These are phyloP conservation scores for Triangularia verruculosa DNA, from an alignment of 2,329 filamentous ascomycete genomes.

Conservation along the genomic window DNA sequence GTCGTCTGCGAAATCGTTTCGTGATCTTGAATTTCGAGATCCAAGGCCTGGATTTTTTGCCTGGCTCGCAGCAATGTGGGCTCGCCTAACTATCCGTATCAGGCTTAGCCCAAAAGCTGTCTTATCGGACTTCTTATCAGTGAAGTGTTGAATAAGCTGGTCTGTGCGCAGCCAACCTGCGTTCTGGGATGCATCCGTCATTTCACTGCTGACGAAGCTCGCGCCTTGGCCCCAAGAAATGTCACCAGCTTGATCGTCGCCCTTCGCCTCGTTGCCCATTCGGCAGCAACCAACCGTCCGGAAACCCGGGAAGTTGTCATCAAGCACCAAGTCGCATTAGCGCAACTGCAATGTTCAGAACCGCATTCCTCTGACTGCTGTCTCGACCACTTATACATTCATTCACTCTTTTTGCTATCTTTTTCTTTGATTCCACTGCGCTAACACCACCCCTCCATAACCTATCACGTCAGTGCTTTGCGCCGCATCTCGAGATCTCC, in stretches of 20 bases:
- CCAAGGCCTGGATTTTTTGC: constrained; percentile 28
- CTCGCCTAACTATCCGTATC: constrained; percentile 27
- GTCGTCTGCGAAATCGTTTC: constrained; percentile 23
- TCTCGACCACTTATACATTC: constrained; percentile 16
- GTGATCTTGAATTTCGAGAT: constrained; percentile 27
- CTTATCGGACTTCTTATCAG: background rate
- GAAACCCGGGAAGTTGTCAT: background rate
- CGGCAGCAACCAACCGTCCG: background rate
- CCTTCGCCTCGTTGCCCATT: background rate
- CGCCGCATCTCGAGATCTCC: constrained; percentile 7
- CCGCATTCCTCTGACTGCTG: background rate
- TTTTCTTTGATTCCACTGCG: background rate
- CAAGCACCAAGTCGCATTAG: background rate
- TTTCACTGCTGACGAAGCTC: constrained; percentile 6
- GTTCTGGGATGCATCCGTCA: background rate
- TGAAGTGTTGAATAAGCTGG: background rate
- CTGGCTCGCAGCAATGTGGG: constrained; percentile 37
- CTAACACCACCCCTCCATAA: constrained; percentile 2
- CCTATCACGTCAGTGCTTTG: constrained; percentile 1
- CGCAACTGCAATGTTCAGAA: constrained; percentile 9
- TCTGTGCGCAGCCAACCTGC: background rate
- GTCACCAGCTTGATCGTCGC: constrained; percentile 7
- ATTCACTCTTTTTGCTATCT: constrained; percentile 4
- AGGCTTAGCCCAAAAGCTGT: constrained; percentile 14
- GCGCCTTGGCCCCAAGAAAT: background rate